phyloP scores from a whole-genome alignment of 306 rosid species.

The Quercus rubra region DNA sequence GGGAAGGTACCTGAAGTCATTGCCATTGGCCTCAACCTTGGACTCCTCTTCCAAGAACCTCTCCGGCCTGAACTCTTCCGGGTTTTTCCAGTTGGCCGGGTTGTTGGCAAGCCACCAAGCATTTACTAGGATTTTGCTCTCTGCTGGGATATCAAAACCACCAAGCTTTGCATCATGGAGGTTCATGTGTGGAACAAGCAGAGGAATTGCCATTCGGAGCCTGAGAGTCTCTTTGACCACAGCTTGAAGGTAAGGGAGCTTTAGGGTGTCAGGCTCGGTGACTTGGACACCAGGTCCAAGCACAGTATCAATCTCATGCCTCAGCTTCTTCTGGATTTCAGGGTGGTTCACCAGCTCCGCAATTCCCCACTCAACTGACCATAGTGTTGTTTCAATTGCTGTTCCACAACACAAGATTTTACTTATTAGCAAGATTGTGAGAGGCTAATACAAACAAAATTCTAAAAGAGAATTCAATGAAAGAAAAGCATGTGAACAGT shows the following conservation, averaged over 20 bases:
- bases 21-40: constrained; percentile 87
- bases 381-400: constrained; percentile 86
- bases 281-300: constrained; percentile 62
- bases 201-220: constrained; percentile 80
- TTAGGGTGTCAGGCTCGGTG: constrained; percentile 63
- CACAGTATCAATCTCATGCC: constrained; percentile 54
- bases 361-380: constrained; percentile 93
- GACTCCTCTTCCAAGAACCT: constrained; percentile 82
- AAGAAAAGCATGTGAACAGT: no score
- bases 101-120: constrained; percentile 94
- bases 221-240: constrained; percentile 81
- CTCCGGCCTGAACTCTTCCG: constrained; percentile 82
- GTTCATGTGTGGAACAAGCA: constrained; percentile 93
- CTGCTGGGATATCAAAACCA: constrained; percentile 71
- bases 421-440: not conserved
- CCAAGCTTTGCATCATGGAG: constrained; percentile 76
- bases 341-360: constrained; percentile 95
- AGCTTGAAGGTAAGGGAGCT: constrained; percentile 87
- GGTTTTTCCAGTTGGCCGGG: constrained; percentile 79
- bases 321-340: constrained; percentile 51
- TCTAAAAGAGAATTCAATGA: no score
- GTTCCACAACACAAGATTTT: constrained; percentile 17
- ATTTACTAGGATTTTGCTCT: constrained; percentile 81
- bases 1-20: constrained; percentile 81
- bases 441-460: not conserved